Evolutionary conservation across 2,329 filamentous ascomycete genomes (phyloP).

Genomic region (Magnaporthales sp.): DNA sequence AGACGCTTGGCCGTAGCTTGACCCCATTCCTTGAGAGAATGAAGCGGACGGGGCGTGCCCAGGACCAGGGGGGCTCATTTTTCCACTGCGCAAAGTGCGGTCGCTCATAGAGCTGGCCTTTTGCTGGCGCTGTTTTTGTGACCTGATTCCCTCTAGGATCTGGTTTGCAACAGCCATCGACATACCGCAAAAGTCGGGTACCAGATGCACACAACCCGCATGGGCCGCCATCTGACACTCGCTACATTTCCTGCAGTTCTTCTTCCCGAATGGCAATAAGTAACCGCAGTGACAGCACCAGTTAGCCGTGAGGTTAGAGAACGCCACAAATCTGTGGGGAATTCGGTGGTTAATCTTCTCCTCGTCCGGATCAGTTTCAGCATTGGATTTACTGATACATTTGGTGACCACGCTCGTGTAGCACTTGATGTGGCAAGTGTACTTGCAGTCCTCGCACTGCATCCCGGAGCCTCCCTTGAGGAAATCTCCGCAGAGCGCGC

Average conservation of each 20-base stretch:
- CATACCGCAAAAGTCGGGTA: constrained; percentile 99
- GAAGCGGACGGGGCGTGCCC: constrained; percentile 12
- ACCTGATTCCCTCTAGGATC: constrained; percentile 79
- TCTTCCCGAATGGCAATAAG: constrained; percentile 86
- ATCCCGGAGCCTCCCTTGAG: constrained; percentile 98
- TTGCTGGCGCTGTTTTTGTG: constrained; percentile 60
- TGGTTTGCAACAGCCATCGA: constrained; percentile 95
- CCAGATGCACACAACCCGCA: constrained; percentile 83
- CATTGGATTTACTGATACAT: constrained; percentile 98
- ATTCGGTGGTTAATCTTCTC: constrained; percentile 99
- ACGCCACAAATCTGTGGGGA: constrained; percentile 93
- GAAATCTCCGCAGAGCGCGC: constrained; percentile 93
- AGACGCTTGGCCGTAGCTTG: constrained; percentile 27
- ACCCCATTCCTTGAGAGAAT: constrained; percentile 10
- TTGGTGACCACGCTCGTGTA: constrained; percentile 96
- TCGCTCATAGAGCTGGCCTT: constrained; percentile 52
- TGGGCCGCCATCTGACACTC: constrained; percentile 93
- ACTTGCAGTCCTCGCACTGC: constrained; percentile 99
- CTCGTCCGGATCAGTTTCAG: constrained; percentile 95
- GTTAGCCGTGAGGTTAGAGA: constrained; percentile 94
- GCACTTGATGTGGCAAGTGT: constrained; percentile 97
- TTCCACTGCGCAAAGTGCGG: constrained; percentile 53
- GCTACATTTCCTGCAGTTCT: constrained; percentile 86
- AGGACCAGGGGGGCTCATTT: constrained; percentile 26
- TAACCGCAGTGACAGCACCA: constrained; percentile 99